phyloP scores from a whole-genome alignment of 306 rosid genomes.

The Castanea mollissima region DNA sequence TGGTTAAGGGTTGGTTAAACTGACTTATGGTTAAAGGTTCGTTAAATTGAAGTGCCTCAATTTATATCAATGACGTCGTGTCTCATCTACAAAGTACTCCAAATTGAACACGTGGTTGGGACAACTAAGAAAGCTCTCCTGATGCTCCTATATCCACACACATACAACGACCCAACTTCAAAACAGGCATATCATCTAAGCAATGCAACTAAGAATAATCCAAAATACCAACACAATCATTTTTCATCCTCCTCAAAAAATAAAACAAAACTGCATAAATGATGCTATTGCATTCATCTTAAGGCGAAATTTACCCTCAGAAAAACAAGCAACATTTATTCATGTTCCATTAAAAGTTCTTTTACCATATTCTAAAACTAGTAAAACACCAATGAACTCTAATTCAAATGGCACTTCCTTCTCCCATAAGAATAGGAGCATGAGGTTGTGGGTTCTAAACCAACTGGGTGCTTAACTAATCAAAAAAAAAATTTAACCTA shows the following conservation, averaged over 20 bases:
- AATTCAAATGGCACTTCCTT: no score
- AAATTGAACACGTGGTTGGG: neutral
- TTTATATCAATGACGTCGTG: neutral
- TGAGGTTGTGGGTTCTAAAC: no score
- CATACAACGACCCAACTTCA: neutral
- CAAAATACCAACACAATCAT: neutral
- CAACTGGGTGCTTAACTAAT: no score
- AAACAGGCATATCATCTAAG: neutral
- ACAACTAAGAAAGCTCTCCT: neutral
- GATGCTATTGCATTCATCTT: neutral
- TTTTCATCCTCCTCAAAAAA: neutral
- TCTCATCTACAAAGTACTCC: neutral
- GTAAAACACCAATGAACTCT: neutral
- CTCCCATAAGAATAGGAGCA: no score
- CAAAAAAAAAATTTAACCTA: no score
- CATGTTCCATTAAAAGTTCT: neutral
- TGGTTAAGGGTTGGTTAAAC: constrained; percentile 1
- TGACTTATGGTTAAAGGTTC: neutral
- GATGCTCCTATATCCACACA: neutral
- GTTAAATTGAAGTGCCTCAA: neutral
- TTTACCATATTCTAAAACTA: neutral
- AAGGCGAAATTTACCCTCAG: neutral
- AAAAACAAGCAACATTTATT: neutral
- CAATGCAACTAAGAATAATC: neutral
- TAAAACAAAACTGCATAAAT: no score